Percentiles rank a stretch among this genome's conserved stretches.
phyloP scores from a whole-genome alignment of 306 rosid species.

The Castanospermum australe region DNA sequence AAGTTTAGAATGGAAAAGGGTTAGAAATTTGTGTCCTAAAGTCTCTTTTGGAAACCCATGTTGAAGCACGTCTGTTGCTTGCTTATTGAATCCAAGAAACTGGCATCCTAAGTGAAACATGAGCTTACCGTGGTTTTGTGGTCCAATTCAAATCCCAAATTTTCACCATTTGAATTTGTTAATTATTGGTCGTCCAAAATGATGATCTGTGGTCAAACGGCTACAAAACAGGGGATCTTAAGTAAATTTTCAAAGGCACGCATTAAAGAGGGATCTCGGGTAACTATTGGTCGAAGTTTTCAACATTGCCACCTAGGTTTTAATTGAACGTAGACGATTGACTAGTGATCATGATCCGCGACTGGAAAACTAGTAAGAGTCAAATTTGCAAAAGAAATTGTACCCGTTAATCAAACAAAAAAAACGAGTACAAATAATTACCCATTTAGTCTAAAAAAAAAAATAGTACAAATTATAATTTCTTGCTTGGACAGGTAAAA shows the following conservation, averaged over 20 bases:
- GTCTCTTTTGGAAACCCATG: constrained; percentile 54
- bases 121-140: constrained; percentile 20
- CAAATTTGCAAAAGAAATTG: neutral
- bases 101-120: constrained; percentile 65
- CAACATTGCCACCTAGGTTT: neutral
- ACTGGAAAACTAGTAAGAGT: neutral
- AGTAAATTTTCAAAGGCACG: constrained; percentile 15
- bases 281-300: constrained; percentile 41
- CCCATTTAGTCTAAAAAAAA: neutral
- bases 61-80: constrained; percentile 38
- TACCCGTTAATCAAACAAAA: neutral
- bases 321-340: constrained; percentile 7
- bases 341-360: constrained; percentile 14
- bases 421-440: neutral
- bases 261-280: constrained; percentile 24
- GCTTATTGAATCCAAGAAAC: constrained; percentile 78
- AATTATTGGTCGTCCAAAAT: constrained; percentile 37
- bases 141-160: constrained; percentile 22
- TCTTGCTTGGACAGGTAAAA: neutral
- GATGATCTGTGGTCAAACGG: constrained; percentile 48
- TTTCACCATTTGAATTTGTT: constrained; percentile 29
- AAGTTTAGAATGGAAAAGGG: constrained; percentile 52
- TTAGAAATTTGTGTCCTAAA: constrained; percentile 75
- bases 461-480: neutral
- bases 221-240: constrained; percentile 34